These are phyloP conservation scores for Periconia macrospinosa DNA, from an alignment of 2,329 filamentous ascomycete genomes.

Conservation along the genomic window DNA sequence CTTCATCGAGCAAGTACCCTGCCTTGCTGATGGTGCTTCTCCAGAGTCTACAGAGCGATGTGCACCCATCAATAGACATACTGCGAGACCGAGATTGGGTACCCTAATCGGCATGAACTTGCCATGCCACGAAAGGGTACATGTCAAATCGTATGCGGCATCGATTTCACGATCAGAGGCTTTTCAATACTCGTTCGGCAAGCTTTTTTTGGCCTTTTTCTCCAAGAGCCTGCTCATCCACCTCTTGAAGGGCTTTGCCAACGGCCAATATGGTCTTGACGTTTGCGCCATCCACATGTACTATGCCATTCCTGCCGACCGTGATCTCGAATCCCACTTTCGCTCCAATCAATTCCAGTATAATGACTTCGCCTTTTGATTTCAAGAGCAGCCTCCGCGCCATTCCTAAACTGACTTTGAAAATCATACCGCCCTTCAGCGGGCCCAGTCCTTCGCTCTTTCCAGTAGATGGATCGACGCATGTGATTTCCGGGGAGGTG, in stretches of 20 bases:
- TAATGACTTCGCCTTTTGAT: slow-evolving; percentile 63
- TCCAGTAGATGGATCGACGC: slow-evolving; percentile 81
- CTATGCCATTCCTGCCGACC: slow-evolving; percentile 85
- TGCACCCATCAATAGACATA: not conserved
- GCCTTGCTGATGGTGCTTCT: too few species aligned
- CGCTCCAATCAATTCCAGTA: slow-evolving; percentile 79
- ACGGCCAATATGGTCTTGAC: slow-evolving; percentile 74
- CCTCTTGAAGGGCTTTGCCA: slow-evolving; percentile 74
- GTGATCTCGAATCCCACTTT: slow-evolving; percentile 91
- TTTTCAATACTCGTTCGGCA: slow-evolving; percentile 67
- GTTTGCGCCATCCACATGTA: slow-evolving; percentile 86
- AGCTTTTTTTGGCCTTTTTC: slow-evolving; percentile 71
- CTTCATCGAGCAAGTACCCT: too few species aligned
- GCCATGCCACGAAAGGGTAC: not conserved
- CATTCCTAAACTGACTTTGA: slow-evolving; percentile 76
- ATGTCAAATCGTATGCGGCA: too few species aligned
- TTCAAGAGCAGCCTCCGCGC: slow-evolving; percentile 73
- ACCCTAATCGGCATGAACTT: not conserved
- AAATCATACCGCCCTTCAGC: slow-evolving; percentile 83
- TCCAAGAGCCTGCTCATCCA: slow-evolving; percentile 68
- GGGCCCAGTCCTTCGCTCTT: slow-evolving; percentile 87
- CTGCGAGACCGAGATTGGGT: not conserved
- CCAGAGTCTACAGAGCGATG: too few species aligned
- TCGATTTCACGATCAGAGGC: slow-evolving; percentile 38
- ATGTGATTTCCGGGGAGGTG: slow-evolving; percentile 88